Conservation (phyloP, 179 eudicot genomes). For the Vitellaria paradoxa region DNA sequence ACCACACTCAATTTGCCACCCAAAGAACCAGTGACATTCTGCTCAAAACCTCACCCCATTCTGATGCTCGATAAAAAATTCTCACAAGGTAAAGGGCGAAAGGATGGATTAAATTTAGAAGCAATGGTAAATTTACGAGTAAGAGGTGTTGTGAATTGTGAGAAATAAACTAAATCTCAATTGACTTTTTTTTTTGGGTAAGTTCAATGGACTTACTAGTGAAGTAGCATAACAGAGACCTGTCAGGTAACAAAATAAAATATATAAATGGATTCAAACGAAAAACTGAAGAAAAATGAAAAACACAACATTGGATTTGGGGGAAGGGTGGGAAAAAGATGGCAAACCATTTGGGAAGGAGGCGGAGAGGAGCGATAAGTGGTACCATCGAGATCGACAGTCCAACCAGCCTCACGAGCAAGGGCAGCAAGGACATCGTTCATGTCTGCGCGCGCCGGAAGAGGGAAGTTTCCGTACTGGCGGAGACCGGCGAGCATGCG, state of each 20-base stretch:
- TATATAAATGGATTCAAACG: background rate
- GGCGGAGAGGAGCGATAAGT: slow-evolving; percentile 42
- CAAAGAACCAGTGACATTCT: background rate
- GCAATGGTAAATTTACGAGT: background rate
- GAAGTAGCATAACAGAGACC: background rate
- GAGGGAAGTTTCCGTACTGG: slow-evolving; percentile 58
- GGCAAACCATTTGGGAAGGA: slow-evolving; percentile 26
- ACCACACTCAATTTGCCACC: background rate
- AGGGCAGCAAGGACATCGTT: slow-evolving; percentile 68
- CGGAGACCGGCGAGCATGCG: slow-evolving; percentile 73
- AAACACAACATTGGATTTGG: too few relatives aligned
- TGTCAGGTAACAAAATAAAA: background rate
- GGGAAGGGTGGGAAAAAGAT: background rate
- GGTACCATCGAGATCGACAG: slow-evolving; percentile 55
- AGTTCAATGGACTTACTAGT: background rate
- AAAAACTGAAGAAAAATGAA: background rate
- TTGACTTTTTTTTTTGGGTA: too few relatives aligned
- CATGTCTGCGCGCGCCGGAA: slow-evolving; percentile 71
- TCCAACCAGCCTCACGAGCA: slow-evolving; percentile 68
- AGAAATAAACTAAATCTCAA: background rate
- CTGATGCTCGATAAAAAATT: background rate
- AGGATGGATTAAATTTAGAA: background rate
- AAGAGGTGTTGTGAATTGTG: background rate
- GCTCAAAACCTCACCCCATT: background rate
- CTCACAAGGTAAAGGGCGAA: background rate